phyloP scores from a whole-genome alignment of 2,329 filamentous ascomycete genomes.

The Paecilomyces niveus region DNA sequence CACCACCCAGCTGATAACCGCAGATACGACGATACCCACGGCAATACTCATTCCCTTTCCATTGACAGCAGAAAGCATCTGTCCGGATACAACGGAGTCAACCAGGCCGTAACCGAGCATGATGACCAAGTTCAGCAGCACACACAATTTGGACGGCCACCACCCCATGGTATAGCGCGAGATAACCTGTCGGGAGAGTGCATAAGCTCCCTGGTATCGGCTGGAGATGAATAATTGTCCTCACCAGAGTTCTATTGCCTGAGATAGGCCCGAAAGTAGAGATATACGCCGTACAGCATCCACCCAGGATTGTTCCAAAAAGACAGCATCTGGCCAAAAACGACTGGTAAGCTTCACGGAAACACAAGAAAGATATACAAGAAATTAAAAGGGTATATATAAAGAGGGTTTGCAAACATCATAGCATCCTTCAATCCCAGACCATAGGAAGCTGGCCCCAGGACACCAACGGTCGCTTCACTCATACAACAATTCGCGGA shows the following conservation, averaged over 20 bases:
- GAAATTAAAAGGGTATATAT: too few relatives aligned
- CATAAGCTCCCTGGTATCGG: too few relatives aligned
- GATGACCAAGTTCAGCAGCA: slow-evolving; percentile 27
- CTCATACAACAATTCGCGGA: slow-evolving; percentile 20
- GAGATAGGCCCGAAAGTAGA: slow-evolving; percentile 24
- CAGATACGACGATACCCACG: slow-evolving; percentile 20
- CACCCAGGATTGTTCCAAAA: slow-evolving; percentile 21
- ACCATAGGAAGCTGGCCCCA: slow-evolving; percentile 23
- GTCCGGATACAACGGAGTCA: slow-evolving; percentile 25
- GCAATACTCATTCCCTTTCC: slow-evolving; percentile 19
- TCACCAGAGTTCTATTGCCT: slow-evolving; percentile 28
- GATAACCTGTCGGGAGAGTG: slow-evolving; percentile 12
- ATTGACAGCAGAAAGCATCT: slow-evolving; percentile 24
- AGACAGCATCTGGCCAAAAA: not conserved
- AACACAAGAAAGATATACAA: too few relatives aligned
- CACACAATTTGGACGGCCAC: slow-evolving; percentile 24
- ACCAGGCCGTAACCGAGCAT: slow-evolving; percentile 29
- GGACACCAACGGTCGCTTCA: slow-evolving; percentile 25
- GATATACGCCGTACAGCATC: slow-evolving; percentile 23
- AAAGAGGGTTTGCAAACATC: slow-evolving; percentile 11
- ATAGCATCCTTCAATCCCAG: slow-evolving; percentile 26
- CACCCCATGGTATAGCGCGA: slow-evolving; percentile 27
- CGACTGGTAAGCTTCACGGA: not conserved
- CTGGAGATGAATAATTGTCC: not conserved
- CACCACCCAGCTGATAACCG: slow-evolving; percentile 18